phyloP scores from a whole-genome alignment of 2,329 filamentous ascomycete genomes.

The Aspergillus brasiliensis region DNA sequence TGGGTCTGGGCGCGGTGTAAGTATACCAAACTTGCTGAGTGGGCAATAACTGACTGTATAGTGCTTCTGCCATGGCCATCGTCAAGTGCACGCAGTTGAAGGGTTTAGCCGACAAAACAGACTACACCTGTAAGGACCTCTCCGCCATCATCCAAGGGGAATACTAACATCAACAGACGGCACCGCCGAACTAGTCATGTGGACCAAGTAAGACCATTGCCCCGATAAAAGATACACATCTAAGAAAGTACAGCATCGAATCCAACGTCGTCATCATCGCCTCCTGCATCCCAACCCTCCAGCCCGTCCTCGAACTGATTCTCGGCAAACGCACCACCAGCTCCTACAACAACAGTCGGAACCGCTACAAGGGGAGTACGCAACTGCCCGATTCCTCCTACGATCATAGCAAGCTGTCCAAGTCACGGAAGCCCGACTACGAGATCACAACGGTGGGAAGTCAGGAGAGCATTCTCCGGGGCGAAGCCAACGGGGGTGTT shows the following conservation, averaged over 20 bases:
- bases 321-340: constrained; percentile 21
- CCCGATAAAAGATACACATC: not conserved
- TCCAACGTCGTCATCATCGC: constrained; percentile 38
- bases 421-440: constrained; percentile 5
- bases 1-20: constrained; percentile 37
- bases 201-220: constrained; percentile 42
- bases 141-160: not conserved
- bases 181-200: constrained; percentile 49
- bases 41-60: constrained; percentile 22
- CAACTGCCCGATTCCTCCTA: not conserved
- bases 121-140: constrained; percentile 32
- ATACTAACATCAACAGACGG: constrained; percentile 26
- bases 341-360: constrained; percentile 18
- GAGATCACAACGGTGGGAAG: constrained; percentile 14
- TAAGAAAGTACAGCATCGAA: constrained; percentile 28
- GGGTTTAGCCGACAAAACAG: constrained; percentile 25
- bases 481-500: not conserved
- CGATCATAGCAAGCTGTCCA: constrained; percentile 2
- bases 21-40: not conserved
- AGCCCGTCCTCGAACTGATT: constrained; percentile 34
- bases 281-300: constrained; percentile 39
- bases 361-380: constrained; percentile 16
- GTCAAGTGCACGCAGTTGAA: constrained; percentile 36
- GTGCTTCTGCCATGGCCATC: constrained; percentile 35
- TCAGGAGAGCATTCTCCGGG: constrained; percentile 25